Percentiles rank a stretch among this genome's conserved stretches.
phyloP scores from a whole-genome alignment of 192 early-diverging fungal genomes.

The Coemansia asiatica region DNA sequence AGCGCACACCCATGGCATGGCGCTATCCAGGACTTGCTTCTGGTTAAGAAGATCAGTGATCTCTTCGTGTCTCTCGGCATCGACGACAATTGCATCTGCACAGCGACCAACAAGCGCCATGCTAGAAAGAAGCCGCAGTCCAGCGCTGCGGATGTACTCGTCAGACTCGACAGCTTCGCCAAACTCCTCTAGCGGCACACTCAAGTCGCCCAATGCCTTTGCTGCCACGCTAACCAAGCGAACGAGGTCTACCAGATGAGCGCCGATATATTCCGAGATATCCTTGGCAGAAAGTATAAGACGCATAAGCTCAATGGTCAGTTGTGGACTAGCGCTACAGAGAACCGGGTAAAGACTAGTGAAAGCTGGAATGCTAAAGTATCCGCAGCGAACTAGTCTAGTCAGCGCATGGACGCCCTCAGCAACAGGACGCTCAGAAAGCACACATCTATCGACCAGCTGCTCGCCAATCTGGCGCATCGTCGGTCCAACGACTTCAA shows the following conservation, averaged over 20 bases:
- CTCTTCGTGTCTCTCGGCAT: slow-evolving; percentile 14
- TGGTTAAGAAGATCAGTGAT: slow-evolving; percentile 18
- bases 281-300: slow-evolving; percentile 18
- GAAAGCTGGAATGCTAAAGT: slow-evolving; percentile 11
- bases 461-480: slow-evolving; percentile 33
- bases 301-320: slow-evolving; percentile 17
- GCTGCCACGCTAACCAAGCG: slow-evolving; percentile 16
- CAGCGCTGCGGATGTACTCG: slow-evolving; percentile 26
- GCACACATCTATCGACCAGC: slow-evolving; percentile 25
- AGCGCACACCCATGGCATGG: slow-evolving; percentile 49
- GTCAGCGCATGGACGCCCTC: slow-evolving; percentile 25
- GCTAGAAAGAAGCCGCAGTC: slow-evolving; percentile 27
- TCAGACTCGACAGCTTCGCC: slow-evolving; percentile 21
- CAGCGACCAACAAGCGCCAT: slow-evolving; percentile 25
- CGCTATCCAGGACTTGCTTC: slow-evolving; percentile 19
- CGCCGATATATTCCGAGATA: slow-evolving; percentile 1
- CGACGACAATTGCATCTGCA: slow-evolving; percentile 18
- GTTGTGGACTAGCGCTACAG: slow-evolving; percentile 22
- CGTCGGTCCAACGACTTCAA: slow-evolving; percentile 10
- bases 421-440: slow-evolving; percentile 25
- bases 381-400: slow-evolving; percentile 17
- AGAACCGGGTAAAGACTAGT: slow-evolving; percentile 25
- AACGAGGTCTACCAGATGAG: slow-evolving; percentile 15
- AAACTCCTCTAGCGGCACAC: slow-evolving; percentile 18
- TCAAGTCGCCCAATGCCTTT: slow-evolving; percentile 18